Evolutionary conservation across 192 early-diverging fungal species (phyloP).

Genomic region (Phycomyces blakesleeanus): DNA sequence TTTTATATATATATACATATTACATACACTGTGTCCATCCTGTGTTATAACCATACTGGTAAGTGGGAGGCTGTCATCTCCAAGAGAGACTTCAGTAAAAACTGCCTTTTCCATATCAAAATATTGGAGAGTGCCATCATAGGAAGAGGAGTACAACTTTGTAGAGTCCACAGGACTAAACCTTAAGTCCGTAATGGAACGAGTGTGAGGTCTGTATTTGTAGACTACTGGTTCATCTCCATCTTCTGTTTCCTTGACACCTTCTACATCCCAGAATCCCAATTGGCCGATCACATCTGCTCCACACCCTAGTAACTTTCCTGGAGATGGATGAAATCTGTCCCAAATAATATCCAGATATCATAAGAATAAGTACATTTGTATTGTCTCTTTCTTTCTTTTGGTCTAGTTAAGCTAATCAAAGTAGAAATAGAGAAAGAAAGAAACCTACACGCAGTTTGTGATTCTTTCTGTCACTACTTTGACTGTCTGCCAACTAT

Average conservation of each 20-base stretch:
- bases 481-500: conserved; percentile 49
- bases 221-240: conserved; percentile 46
- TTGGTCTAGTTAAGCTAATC: too few relatives aligned
- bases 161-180: conserved; percentile 44
- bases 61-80: conserved; percentile 27
- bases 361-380: background rate
- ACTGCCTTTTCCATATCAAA: conserved; percentile 55
- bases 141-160: conserved; percentile 51
- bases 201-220: conserved; percentile 48
- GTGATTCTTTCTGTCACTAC: conserved; percentile 46
- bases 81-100: conserved; percentile 42
- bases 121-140: conserved; percentile 57
- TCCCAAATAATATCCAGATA: background rate
- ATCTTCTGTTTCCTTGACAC: conserved; percentile 34
- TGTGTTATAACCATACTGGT: conserved; percentile 40
- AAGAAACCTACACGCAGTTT: conserved; percentile 30
- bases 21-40: conserved; percentile 21
- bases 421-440: too few relatives aligned
- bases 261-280: conserved; percentile 59
- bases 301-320: conserved; percentile 48
- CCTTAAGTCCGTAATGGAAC: conserved; percentile 46
- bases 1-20: too few relatives aligned
- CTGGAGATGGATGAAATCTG: conserved; percentile 52
- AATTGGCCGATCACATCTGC: conserved; percentile 50
- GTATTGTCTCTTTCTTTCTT: background rate